Evolutionary conservation across 163 green algal species (phyloP).

Genomic region (Chlorella variabilis): DNA sequence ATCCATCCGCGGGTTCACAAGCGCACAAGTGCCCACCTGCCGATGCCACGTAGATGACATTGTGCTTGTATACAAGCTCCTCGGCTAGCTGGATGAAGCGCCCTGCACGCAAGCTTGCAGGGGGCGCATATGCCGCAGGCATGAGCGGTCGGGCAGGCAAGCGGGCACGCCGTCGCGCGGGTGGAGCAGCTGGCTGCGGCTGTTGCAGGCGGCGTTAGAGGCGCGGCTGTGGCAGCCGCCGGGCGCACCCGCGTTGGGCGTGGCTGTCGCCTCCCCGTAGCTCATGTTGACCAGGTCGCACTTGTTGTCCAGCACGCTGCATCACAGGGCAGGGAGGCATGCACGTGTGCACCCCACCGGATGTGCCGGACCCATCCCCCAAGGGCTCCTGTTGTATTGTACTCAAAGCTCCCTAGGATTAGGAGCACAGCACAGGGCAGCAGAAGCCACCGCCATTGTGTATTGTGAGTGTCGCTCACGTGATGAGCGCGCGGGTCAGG

Average conservation of each 20-base stretch:
- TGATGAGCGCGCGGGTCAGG: constrained; percentile 76
- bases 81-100: constrained; percentile 62
- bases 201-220: no score
- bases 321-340: background rate
- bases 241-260: constrained; percentile 63
- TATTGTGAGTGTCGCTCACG: constrained; percentile 25
- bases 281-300: constrained; percentile 83
- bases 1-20: background rate
- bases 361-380: no score
- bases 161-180: no score
- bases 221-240: no score
- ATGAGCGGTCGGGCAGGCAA: no score
- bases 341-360: no score
- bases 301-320: constrained; percentile 66
- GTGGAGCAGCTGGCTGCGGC: no score
- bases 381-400: no score
- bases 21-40: constrained; percentile 17
- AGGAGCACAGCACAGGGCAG: background rate
- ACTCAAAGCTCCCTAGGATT: no score
- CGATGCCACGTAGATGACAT: constrained; percentile 82
- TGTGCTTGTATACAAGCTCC: constrained; percentile 80
- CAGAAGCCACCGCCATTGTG: background rate
- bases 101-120: constrained; percentile 46
- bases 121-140: background rate
- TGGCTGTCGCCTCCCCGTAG: constrained; percentile 73